Evolutionary conservation across 345 rosid genomes (phyloP).

Genomic region (Syzygium aqueum): DNA sequence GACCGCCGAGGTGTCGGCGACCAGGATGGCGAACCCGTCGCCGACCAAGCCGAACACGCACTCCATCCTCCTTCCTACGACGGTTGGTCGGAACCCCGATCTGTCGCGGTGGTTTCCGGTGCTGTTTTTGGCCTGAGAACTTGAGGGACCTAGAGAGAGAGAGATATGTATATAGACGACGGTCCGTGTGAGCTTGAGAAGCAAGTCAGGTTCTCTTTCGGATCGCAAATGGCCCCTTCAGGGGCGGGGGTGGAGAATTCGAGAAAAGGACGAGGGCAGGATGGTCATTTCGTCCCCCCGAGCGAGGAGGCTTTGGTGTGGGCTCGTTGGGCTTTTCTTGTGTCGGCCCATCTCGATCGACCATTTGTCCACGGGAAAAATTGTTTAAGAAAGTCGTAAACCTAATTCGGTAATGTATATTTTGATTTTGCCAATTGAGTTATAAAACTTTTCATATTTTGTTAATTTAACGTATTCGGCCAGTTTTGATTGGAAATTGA

Average conservation of each 20-base stretch:
- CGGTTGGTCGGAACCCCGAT: neutral
- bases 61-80: conserved; percentile 40
- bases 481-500: no score
- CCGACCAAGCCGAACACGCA: conserved; percentile 94
- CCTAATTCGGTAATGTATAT: no score
- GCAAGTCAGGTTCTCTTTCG: conserved; percentile 9
- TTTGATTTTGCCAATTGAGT: no score
- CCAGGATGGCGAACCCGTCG: conserved; percentile 71
- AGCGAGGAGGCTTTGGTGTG: neutral
- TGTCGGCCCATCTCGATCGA: neutral
- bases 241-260: neutral
- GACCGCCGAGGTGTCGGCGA: conserved; percentile 86
- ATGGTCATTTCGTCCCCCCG: neutral
- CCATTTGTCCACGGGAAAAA: neutral
- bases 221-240: neutral
- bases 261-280: neutral
- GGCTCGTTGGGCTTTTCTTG: neutral
- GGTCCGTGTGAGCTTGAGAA: conserved; percentile 12
- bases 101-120: neutral
- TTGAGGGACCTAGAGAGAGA: neutral
- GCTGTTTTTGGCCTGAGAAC: neutral
- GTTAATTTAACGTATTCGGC: no score
- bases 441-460: no score
- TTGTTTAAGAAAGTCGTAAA: no score
- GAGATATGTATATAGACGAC: neutral